Evolutionary conservation across 176 grass and related monocot genomes (phyloP).

Genomic region (Lolium rigidum): DNA sequence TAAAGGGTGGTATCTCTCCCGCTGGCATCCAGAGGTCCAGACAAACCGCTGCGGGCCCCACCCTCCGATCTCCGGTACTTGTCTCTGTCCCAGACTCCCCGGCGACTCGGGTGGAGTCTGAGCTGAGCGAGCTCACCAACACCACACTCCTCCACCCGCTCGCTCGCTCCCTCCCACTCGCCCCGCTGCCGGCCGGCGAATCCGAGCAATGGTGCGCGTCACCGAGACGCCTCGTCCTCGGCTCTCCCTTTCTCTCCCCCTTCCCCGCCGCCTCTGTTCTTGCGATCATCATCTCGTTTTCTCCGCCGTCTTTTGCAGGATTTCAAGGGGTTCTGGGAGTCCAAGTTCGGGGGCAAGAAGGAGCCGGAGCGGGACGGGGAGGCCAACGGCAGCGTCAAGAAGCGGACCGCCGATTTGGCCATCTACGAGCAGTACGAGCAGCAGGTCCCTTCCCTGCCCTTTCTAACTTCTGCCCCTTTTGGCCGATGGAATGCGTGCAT

Average conservation of each 20-base stretch:
- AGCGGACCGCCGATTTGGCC: constrained; percentile 69
- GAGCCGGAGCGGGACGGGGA: constrained; percentile 44
- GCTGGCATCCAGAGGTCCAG: neutral
- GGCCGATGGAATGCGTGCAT: neutral
- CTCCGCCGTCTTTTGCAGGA: constrained; percentile 45
- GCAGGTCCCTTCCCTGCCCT: constrained; percentile 51
- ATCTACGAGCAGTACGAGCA: constrained; percentile 94
- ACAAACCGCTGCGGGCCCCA: constrained; percentile 17
- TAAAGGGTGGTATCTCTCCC: too few species aligned
- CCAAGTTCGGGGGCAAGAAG: constrained; percentile 73
- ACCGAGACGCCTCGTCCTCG: neutral
- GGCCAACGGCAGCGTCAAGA: constrained; percentile 63
- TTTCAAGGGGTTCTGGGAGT: constrained; percentile 83
- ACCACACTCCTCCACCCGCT: constrained; percentile 27
- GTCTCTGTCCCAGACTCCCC: neutral
- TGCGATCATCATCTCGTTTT: neutral
- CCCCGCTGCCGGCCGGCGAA: constrained; percentile 1
- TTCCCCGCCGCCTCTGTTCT: neutral
- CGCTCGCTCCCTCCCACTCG: constrained; percentile 1
- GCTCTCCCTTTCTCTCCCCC: neutral
- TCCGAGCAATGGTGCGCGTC: constrained; percentile 43
- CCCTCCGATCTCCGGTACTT: neutral
- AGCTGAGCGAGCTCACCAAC: neutral
- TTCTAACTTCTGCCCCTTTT: too few species aligned
- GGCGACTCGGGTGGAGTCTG: constrained; percentile 39